These are phyloP conservation scores for Exophiala spinifera DNA, from an alignment of 2,329 filamentous ascomycete genomes.

Conservation along the genomic window DNA sequence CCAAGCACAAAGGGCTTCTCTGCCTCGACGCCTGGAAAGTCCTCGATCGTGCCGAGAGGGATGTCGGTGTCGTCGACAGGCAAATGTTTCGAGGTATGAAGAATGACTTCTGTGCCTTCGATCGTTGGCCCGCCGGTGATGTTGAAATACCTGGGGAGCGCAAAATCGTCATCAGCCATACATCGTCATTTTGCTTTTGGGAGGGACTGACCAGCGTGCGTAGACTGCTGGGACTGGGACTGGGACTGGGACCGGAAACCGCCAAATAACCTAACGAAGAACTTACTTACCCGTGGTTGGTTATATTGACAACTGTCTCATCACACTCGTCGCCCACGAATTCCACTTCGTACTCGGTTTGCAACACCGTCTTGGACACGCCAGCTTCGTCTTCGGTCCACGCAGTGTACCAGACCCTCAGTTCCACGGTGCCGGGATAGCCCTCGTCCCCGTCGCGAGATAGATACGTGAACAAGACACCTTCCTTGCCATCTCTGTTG, in stretches of 20 bases:
- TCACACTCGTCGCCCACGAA: conserved; percentile 70
- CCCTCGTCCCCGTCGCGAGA: conserved; percentile 76
- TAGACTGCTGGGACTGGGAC: no score
- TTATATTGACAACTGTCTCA: conserved; percentile 91
- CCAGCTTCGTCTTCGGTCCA: conserved; percentile 60
- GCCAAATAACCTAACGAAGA: no score
- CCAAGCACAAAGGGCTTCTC: conserved; percentile 69
- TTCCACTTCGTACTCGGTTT: conserved; percentile 86
- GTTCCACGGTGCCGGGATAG: conserved; percentile 80
- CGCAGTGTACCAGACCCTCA: conserved; percentile 73
- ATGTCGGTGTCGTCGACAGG: conserved; percentile 71
- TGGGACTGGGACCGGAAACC: no score
- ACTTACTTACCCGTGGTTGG: conserved; percentile 77
- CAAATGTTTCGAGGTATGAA: conserved; percentile 64
- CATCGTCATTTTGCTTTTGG: no score
- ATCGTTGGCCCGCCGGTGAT: conserved; percentile 58
- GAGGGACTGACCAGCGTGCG: no score
- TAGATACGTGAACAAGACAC: conserved; percentile 60
- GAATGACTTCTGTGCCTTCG: conserved; percentile 58
- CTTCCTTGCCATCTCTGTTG: conserved; percentile 58
- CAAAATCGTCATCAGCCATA: no score
- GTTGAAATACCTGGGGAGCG: conserved; percentile 68
- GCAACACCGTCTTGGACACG: conserved; percentile 66
- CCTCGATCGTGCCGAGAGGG: conserved; percentile 66
- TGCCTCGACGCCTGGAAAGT: conserved; percentile 60